Evolutionary conservation across 192 early-diverging fungal species (phyloP), one percentile per base, ranked within the genome.

Genomic region (Backusella psychrophila): DNA sequence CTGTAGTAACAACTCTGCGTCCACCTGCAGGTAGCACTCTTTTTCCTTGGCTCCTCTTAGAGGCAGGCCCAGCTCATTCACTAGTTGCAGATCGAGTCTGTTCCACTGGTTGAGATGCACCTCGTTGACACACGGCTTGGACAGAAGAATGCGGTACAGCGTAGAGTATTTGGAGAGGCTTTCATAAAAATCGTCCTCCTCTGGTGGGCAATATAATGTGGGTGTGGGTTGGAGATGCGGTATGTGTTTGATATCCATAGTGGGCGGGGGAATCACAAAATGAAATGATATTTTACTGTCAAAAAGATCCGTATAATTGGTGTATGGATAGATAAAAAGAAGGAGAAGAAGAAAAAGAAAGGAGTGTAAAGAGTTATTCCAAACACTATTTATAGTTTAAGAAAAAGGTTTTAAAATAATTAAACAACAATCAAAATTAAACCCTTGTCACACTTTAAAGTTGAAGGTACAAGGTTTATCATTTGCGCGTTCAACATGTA

Each of bases 31-130:
- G 6, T n/a, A 36, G 29, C 67, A 63, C 5, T 38, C 29, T 1
- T 17, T 56, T 34, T 52, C 36, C 8, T 49, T 21, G 1, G 26
- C 12, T 3, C 46, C 52, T 0, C 23, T n/a, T 52, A 42, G 46
- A 0, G 68, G 42, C 3, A 73, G 29, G 8, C 77, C 77, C 39
- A 78, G 26, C 44, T 78, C 77, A 69, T 78, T 78, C 5, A 73
- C 71, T 5, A 78, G 1, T 4, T 66, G 33, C 3, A 78, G 34
- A 29, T 73, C 59, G 4, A 78, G 11, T 9, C 71, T 66, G 19
- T 78, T 44, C 77, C 77, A 78, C 3, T 78, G 36, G 6, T 53
- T 65, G 1, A 69, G 36, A 4, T 31, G 26, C 1, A 69, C 19
- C 6, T 53, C 71, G 0, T 38, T 72, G 2, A 17, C 26, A 21